Evolutionary conservation across 2,329 filamentous ascomycete genomes (phyloP), one percentile per base, ranked within the genome.

Genomic region (Coniochaeta sp.): DNA sequence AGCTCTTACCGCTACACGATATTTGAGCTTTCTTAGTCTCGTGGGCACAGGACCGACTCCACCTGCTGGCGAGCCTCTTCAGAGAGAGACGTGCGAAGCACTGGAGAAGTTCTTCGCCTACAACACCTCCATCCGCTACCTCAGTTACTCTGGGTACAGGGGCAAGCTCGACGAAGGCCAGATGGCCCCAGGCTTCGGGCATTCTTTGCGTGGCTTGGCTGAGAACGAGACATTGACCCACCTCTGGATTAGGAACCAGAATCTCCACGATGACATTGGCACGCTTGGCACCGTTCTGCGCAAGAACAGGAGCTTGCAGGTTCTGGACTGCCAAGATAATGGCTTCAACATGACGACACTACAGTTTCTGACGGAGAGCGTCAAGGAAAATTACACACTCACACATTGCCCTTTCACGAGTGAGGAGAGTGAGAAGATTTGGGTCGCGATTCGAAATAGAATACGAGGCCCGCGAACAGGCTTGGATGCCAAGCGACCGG

Each of bases 81-180:
- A 77, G 63, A 70, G 73, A 16, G 74, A 75, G n/a, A 79, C 81
- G 1, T 79, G 79, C 58, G 71, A 74, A 47, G 76, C 79, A 0
- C 70, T 85, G 1, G 77, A 79, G 28, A 72, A 76, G 5, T 79
- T 85, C 58, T 81, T 85, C 47, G 72, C 76, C n/a, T 71, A 72
- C 28, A 85, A 85, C 67, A 68, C 71, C 8, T 79, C 77, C 0
- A 71, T 85, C 52, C 77, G 74, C n/a, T 83, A 75, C 60, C 74
- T 85, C 2, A 82, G 85, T 64, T 71, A 85, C 8, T 85, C 82
- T 0, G 82, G 82, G 1, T 84, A 80, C 65, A 79, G 78, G 55
- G 80, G 81, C 52, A 84, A 83, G 67, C 72, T 85, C 7, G 82
- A 85, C 63, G 82, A 85, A 63, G 79, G 80, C 0, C 79, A 82